Evolutionary conservation across 2,329 filamentous ascomycete genomes (phyloP), one percentile per base, ranked within the genome.

Genomic region (Ophiocordyceps camponoti-saundersi): DNA sequence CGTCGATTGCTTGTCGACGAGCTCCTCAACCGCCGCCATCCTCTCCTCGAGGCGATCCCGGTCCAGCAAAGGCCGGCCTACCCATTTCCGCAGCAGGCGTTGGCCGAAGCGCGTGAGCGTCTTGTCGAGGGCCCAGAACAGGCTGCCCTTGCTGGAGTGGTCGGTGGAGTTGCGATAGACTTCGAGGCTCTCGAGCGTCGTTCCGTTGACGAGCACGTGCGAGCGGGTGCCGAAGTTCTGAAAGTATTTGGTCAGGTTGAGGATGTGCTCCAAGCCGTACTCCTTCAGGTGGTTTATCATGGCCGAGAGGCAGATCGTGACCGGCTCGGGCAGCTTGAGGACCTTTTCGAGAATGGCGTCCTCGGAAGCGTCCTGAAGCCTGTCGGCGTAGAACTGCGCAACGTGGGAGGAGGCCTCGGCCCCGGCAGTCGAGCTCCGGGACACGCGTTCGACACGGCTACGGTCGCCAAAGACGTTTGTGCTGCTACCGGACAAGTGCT

Each of bases 111-210:
- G 80, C 0, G 92, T 98, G 53, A 82, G 76, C 0, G 92, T 96
- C 55, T 92, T 87, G 65, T 98, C 86, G 41, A 98, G 72, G 0
- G 88, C 86, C 92, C 92, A 98, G 62, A 96, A 89, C 5, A 98
- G 70, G 60, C 89, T 95, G 3, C 92, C 92, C 56, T 83, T 89
- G 49, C 83, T 78, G 0, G 78, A 75, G 56, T 89, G 77, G 58
- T 96, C 89, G 0, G 90, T 96, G 56, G 88, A 80, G 53, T 98
- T 98, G 50, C 89, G 84, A 59, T 95, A 98, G 2, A 98, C 87
- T 60, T 98, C 92, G 13, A 98, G 73, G 56, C 87, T 95, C 44
- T 87, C 90, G 36, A 98, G 68, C 0, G 90, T 95, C 47, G 95
- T 98, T 42, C 90, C 92, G 58, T 93, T 95, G 50, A 98, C 70